A percentile compares a stretch with the other conserved stretches of the same genome.
Evolutionary conservation across 2,329 filamentous ascomycete genomes (phyloP).

Genomic region (Diaporthe sp.): DNA sequence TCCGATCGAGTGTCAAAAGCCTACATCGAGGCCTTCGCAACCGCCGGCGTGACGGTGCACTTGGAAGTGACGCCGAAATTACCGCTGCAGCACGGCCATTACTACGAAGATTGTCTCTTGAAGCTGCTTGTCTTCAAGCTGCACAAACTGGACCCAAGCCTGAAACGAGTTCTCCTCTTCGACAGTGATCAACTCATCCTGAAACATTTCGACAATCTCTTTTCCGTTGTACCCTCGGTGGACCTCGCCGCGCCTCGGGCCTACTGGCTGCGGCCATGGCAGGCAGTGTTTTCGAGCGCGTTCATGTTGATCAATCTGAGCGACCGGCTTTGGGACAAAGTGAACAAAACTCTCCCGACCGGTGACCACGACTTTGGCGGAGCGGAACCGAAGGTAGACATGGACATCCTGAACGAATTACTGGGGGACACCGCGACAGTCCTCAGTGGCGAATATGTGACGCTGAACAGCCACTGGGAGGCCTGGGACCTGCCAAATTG

Average conservation of each 20-base stretch:
- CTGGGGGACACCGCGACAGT: neutral
- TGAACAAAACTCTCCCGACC: neutral
- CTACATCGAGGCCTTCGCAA: constrained; percentile 10
- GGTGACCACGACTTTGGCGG: neutral
- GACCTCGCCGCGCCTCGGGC: constrained; percentile 25
- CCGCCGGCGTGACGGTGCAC: neutral
- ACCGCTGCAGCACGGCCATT: neutral
- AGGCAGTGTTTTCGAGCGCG: neutral
- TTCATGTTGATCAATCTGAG: constrained; percentile 32
- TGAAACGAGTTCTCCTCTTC: neutral
- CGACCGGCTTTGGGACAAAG: constrained; percentile 15
- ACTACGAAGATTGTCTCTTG: constrained; percentile 12
- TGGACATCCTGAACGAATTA: constrained; percentile 6
- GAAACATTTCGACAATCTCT: constrained; percentile 23
- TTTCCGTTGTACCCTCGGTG: neutral
- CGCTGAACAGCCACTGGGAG: constrained; percentile 24
- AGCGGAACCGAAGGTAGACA: neutral
- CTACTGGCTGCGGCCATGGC: neutral
- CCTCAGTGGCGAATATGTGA: constrained; percentile 28
- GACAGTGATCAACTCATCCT: constrained; percentile 19
- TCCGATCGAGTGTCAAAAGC: neutral
- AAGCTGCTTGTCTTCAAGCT: constrained; percentile 30
- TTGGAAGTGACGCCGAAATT: neutral
- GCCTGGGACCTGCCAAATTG: neutral
- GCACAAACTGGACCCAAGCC: neutral